Base-by-base conservation (phyloP, 805 yeast species). In the Metschnikowia bowlesiae region DNA sequence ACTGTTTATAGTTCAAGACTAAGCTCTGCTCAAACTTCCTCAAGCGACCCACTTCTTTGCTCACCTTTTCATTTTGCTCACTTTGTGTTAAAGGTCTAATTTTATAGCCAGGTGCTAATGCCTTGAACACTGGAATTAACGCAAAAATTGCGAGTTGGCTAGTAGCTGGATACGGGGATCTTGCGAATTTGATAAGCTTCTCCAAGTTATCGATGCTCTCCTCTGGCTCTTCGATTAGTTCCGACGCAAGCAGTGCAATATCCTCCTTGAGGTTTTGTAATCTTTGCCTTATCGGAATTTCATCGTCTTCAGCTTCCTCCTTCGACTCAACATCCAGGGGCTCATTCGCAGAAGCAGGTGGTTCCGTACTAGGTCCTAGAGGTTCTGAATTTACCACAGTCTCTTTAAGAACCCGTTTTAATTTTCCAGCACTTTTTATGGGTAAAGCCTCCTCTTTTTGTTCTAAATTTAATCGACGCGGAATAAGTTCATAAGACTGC, bases 141-240 rank as follows among this genome's bases (percentile, higher is more conserved):
- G 98, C 85, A 54, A 89, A 70, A 53, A 90, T 70, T 0, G 96
- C 79, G 48, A 90, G 73, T 66, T 87, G 86, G 35, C 83, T 71
- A 2, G 87, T 83, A 60, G 78, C 85, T 49, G 80, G 73, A 57
- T 85, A 83, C 57, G 77, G 79, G 1, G 94, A 84, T 50, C 73
- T 77, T 0, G 88, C 75, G 89, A 87, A 85, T 57, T 78, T 81
- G 47, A 87, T 71, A 45, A 87, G 73, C 62, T 91, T 80, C 2
- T 86, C 76, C 10, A 91, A 71, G 30, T 82, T 73, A 11, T 79
- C 63, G 7, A 85, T 75, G 60, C 91, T 80, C 61, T 89, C 96
- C 65, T 94, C 98, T 6, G 98, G 97, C 51, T 89, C 88, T 63
- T 90, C 96, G 60, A 82, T 82, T 34, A 92, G 69, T 39, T 79